These are phyloP conservation scores for Termitomyces sp. DNA, from an alignment of 768 basidiomycete genomes.

Conservation along the genomic window DNA sequence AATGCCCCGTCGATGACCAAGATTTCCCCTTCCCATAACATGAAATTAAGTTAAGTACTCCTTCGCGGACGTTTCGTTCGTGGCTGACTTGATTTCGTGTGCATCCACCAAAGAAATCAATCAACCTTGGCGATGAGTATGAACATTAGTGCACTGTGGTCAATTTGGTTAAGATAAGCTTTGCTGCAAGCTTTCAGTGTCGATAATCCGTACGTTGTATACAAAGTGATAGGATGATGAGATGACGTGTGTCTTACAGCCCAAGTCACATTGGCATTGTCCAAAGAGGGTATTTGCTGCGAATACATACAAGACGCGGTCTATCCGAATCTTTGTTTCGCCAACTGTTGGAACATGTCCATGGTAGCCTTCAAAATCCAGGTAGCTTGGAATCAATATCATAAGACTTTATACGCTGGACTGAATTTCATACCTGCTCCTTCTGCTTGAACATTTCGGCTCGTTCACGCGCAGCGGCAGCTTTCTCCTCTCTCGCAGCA, in stretches of 20 bases:
- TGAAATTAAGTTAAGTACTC: background rate
- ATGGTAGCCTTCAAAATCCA: constrained; percentile 60
- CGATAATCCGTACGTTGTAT: background rate
- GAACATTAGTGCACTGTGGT: too few species aligned
- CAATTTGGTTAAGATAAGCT: background rate
- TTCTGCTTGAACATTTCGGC: constrained; percentile 62
- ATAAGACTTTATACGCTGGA: background rate
- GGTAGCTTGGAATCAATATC: background rate
- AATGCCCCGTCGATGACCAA: background rate
- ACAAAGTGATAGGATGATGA: background rate
- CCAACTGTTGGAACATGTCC: constrained; percentile 93
- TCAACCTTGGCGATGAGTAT: too few species aligned
- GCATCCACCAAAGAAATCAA: background rate
- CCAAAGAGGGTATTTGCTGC: background rate
- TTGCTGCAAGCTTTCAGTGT: background rate
- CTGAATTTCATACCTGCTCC: constrained; percentile 48
- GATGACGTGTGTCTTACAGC: background rate
- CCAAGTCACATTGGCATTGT: background rate
- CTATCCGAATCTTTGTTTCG: constrained; percentile 10
- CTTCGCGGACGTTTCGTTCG: background rate
- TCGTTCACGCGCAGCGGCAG: constrained; percentile 52
- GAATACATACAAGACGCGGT: background rate
- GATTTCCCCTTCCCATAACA: background rate
- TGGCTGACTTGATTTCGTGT: background rate
- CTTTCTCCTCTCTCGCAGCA: constrained; percentile 40